Evolutionary conservation across 2,329 filamentous ascomycete species (phyloP).

Genomic region (Fusarium sp.): DNA sequence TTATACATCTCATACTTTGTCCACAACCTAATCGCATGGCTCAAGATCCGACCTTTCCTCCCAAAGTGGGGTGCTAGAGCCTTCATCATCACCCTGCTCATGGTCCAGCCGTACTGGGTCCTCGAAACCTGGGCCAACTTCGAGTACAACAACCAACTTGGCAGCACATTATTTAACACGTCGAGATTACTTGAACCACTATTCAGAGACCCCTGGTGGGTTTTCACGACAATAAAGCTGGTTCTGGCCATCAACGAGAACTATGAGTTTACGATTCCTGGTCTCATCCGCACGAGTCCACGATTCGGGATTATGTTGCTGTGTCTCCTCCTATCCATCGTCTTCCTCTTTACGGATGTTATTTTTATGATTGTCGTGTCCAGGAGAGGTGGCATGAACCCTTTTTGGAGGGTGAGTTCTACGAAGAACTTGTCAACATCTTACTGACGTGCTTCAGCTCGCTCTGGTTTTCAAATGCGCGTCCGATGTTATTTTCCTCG

Average conservation of each 20-base stretch:
- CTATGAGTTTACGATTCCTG: slow-evolving; percentile 31
- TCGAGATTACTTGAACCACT: slow-evolving; percentile 24
- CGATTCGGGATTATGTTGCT: slow-evolving; percentile 34
- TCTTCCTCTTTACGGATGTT: slow-evolving; percentile 24
- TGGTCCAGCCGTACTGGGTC: slow-evolving; percentile 30
- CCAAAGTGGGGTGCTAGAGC: slow-evolving; percentile 25
- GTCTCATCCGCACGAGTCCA: slow-evolving; percentile 20
- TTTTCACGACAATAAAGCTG: slow-evolving; percentile 27
- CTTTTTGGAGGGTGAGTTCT: slow-evolving; percentile 28
- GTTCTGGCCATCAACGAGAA: slow-evolving; percentile 33
- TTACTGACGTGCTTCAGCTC: slow-evolving; percentile 7
- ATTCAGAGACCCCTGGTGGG: slow-evolving; percentile 34
- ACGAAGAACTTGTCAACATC: rapidly evolving
- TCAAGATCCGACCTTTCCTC: slow-evolving; percentile 28
- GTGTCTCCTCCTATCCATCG: slow-evolving; percentile 23
- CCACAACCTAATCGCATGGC: slow-evolving; percentile 33
- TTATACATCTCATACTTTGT: slow-evolving; percentile 32
- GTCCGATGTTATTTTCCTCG: slow-evolving; percentile 32
- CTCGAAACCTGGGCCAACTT: slow-evolving; percentile 38
- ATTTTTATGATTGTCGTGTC: slow-evolving; percentile 35
- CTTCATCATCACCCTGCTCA: slow-evolving; percentile 25
- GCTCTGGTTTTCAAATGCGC: slow-evolving; percentile 34
- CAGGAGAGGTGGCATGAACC: slow-evolving; percentile 27
- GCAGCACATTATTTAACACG: slow-evolving; percentile 16
- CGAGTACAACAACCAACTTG: slow-evolving; percentile 33